Base-by-base conservation (phyloP, 768 basidiomycete genomes). In the Thelephora ganbajun region DNA sequence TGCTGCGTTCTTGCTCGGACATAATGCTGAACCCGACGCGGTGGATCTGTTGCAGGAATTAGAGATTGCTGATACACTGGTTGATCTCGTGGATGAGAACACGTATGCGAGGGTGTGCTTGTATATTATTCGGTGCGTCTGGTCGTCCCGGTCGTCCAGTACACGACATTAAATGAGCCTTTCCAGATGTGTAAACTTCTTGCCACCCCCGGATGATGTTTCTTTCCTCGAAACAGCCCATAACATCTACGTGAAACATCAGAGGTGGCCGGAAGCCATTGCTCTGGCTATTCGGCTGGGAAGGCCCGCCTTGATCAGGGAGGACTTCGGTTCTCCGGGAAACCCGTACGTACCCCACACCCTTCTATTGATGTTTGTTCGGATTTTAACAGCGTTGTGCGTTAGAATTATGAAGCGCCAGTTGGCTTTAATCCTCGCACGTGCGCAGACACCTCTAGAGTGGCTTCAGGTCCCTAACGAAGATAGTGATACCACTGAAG, bases 21-120 rank as follows among this genome's bases (percentile, higher is more conserved):
- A 98, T 62, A 97, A 99, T 58, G 96, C 93, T 9, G 96, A 99
- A 63, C 93, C 92, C 26, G 96, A 99, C 61, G 96, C 94, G 0
- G 93, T 99, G 30, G 96, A 98, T 66, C 69, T 98, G 33, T 67
- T 98, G 50, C 81, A 96, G 57, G 96, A 97, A 57, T 66, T 98
- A 54, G 96, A 99, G 62, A 84, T 86, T 54, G 82, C 96, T 20
- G 73, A 80, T 51, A 75, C 77, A 57, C 80, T 97, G 53, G 71
- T 75, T 14, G 68, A 77, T 11, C 66, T 92, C 37, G 83, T 96
- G 16, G 93, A 98, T 55, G 73, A 80, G 22, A 87, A 93, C 63
- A 93, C 87, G 0, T 98, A 75, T 57, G 71, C 69, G 44, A 80
- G 96, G 45, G 93, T 99, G 5, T 94, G 92, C 56, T 79, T 85